phyloP scores from a whole-genome alignment of 2,329 filamentous ascomycete genomes.

The Ophiocordyceps camponoti-saundersi region DNA sequence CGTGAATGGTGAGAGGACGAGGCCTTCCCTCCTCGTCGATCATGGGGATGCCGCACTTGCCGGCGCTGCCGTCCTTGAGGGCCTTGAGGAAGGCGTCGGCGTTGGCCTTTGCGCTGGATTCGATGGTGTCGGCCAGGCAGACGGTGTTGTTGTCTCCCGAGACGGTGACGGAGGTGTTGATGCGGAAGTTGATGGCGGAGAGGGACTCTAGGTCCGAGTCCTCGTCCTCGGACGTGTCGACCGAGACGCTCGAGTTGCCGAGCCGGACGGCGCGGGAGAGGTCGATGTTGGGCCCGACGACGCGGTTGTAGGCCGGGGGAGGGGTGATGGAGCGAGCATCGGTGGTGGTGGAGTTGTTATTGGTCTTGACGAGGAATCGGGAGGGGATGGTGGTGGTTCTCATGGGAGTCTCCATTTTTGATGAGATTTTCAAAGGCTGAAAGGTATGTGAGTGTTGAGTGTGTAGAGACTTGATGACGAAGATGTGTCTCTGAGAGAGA shows the following conservation, averaged over 20 bases:
- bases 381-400: no score
- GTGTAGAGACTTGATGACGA: no score
- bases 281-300: no score
- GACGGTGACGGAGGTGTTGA: constrained; percentile 30
- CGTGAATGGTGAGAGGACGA: constrained; percentile 21
- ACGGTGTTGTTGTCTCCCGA: constrained; percentile 30
- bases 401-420: no score
- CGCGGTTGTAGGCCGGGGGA: no score
- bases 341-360: no score
- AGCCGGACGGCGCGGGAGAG: background rate
- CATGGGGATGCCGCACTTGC: constrained; percentile 24
- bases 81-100: constrained; percentile 26
- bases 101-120: constrained; percentile 21
- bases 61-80: constrained; percentile 23
- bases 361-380: no score
- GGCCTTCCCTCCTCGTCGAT: constrained; percentile 25
- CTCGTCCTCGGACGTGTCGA: constrained; percentile 4
- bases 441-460: no score
- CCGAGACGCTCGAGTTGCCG: background rate
- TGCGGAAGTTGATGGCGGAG: constrained; percentile 25
- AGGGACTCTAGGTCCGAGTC: constrained; percentile 6
- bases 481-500: no score
- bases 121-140: constrained; percentile 20
- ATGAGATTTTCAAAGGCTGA: no score
- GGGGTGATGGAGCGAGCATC: no score